phyloP scores from a whole-genome alignment of 2,329 filamentous ascomycete genomes.

The Pseudopithomyces chartarum region DNA sequence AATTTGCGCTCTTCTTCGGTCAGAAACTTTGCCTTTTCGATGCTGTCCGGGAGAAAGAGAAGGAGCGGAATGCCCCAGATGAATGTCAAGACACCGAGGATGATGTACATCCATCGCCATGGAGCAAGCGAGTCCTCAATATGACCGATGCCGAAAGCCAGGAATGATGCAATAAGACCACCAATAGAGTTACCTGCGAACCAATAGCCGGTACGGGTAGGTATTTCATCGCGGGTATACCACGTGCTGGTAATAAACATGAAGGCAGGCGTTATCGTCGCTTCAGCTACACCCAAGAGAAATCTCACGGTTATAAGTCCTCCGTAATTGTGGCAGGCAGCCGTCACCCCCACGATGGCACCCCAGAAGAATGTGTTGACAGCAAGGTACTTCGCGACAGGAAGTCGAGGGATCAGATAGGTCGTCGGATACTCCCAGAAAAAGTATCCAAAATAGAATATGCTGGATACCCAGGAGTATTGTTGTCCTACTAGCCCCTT shows the following conservation, averaged over 20 bases:
- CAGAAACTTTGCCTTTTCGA: slow-evolving; percentile 33
- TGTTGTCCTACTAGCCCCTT: slow-evolving; percentile 57
- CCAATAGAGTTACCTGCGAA: slow-evolving; percentile 50
- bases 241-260: slow-evolving; percentile 34
- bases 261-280: slow-evolving; percentile 25
- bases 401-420: slow-evolving; percentile 24
- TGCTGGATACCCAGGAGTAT: slow-evolving; percentile 62
- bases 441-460: slow-evolving; percentile 58
- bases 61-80: slow-evolving; percentile 26
- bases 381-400: slow-evolving; percentile 28
- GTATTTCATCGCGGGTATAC: slow-evolving; percentile 42
- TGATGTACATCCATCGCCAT: slow-evolving; percentile 32
- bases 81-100: slow-evolving; percentile 33
- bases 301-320: slow-evolving; percentile 20
- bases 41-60: slow-evolving; percentile 53
- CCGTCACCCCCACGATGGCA: slow-evolving; percentile 46
- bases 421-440: slow-evolving; percentile 28
- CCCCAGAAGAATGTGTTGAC: slow-evolving; percentile 26
- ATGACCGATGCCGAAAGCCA: slow-evolving; percentile 22
- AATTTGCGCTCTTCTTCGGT: slow-evolving; percentile 26
- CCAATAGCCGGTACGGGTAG: slow-evolving; percentile 31
- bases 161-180: slow-evolving; percentile 19
- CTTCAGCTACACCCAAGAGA: slow-evolving; percentile 22
- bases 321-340: slow-evolving; percentile 20
- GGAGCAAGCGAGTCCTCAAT: slow-evolving; percentile 15